Percentiles rank a stretch among this genome's conserved stretches.
phyloP scores from a whole-genome alignment of 371 early-diverging fungal species.

The Mucor mucedo region DNA sequence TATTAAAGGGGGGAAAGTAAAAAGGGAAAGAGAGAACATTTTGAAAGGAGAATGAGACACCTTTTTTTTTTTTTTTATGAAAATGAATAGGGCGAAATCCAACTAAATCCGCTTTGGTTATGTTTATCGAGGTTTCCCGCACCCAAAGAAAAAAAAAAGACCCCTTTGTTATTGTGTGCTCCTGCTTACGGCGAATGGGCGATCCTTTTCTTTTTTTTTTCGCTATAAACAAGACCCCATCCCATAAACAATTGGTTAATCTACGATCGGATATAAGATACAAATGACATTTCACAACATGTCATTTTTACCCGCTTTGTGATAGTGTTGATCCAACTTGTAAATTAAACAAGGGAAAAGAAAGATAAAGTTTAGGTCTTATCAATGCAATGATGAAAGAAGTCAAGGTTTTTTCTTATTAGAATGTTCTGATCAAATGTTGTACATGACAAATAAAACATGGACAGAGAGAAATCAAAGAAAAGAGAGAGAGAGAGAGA shows the following conservation, averaged over 20 bases:
- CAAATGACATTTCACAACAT: not conserved
- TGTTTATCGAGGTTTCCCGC: no score
- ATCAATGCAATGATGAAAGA: not conserved
- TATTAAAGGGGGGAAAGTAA: not conserved
- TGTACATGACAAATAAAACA: conserved; percentile 1
- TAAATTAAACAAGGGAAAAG: not conserved
- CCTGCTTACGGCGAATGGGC: conserved; percentile 7
- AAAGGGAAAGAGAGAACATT: not conserved
- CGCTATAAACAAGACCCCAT: not conserved
- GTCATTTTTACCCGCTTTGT: not conserved
- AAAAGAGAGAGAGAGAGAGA: not conserved
- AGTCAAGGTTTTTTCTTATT: not conserved
- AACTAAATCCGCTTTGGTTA: not conserved
- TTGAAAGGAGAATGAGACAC: not conserved
- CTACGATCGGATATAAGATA: not conserved
- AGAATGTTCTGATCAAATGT: conserved; percentile 2
- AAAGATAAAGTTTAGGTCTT: not conserved
- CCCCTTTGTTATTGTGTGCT: not conserved
- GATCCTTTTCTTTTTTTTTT: not conserved
- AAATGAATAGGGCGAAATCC: not conserved
- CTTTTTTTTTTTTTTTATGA: not conserved
- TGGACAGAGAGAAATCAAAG: not conserved
- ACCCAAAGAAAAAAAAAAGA: not conserved
- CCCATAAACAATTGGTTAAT: not conserved
- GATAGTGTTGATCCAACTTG: not conserved